These are phyloP conservation scores for Jaltomata sinuosa DNA, from an alignment of 257 asterid species.

Conservation along the genomic window DNA sequence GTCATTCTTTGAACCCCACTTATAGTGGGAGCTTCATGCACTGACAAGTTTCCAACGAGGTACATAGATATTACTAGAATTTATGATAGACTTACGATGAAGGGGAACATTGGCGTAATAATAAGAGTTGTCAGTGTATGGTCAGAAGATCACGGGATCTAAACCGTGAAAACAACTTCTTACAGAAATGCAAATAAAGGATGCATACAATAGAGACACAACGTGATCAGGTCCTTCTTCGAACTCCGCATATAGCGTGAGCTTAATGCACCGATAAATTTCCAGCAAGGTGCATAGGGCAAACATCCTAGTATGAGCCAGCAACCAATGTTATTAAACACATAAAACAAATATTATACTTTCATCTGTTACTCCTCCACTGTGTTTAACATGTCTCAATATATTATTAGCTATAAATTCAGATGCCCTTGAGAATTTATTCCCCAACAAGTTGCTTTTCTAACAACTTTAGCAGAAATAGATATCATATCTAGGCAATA, in stretches of 20 bases:
- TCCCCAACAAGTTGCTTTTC: background rate
- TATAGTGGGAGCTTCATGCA: background rate
- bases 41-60: background rate
- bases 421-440: background rate
- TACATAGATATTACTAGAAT: too few relatives aligned
- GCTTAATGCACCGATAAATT: background rate
- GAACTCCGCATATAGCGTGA: background rate
- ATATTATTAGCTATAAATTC: background rate
- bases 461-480: background rate
- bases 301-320: background rate
- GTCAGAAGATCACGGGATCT: background rate
- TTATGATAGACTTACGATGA: background rate
- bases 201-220: background rate
- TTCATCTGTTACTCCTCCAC: background rate
- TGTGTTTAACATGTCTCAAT: background rate
- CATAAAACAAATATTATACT: background rate
- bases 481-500: background rate
- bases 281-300: background rate
- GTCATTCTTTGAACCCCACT: background rate
- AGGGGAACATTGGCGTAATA: background rate
- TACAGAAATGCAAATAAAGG: background rate
- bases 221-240: background rate
- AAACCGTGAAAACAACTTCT: background rate
- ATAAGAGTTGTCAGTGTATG: background rate
- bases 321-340: background rate